phyloP scores from a whole-genome alignment of 108 stramenopile genomes.

The Skeletonema potamos region DNA sequence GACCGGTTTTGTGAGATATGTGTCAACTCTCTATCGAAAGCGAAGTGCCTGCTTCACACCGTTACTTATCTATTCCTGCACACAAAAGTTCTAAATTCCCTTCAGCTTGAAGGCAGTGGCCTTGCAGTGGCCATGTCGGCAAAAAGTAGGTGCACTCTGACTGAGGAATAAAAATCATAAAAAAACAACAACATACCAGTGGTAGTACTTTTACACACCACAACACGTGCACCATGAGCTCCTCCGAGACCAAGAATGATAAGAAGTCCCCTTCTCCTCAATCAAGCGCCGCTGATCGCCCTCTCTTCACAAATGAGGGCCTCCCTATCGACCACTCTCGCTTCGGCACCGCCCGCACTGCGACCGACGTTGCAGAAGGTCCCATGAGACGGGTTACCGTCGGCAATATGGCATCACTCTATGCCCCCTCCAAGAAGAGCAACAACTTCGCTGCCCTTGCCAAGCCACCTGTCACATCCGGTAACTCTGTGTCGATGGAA shows the following conservation, averaged over 20 bases:
- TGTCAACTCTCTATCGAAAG: too few relatives aligned
- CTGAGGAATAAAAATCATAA: too few relatives aligned
- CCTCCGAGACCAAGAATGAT: background rate
- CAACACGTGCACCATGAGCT: background rate
- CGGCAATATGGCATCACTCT: background rate
- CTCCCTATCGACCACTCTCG: background rate
- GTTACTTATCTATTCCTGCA: too few relatives aligned
- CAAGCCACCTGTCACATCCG: background rate
- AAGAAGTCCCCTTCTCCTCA: background rate
- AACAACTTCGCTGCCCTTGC: background rate
- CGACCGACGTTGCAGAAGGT: background rate
- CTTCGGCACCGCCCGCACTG: background rate
- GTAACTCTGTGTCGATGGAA: background rate
- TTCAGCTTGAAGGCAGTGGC: too few relatives aligned
- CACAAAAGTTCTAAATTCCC: too few relatives aligned
- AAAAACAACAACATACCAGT: too few relatives aligned
- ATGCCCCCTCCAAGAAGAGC: background rate
- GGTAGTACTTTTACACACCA: too few relatives aligned
- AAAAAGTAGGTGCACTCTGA: too few relatives aligned
- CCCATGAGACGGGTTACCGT: constrained; percentile 1
- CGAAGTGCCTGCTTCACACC: too few relatives aligned
- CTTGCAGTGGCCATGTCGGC: too few relatives aligned
- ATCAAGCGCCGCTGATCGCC: background rate
- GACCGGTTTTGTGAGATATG: too few relatives aligned
- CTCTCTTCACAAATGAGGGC: background rate